Evolutionary conservation across 1,139 yeast genomes (phyloP), one percentile per base, ranked within the genome.

Genomic region (Yamadazyma diospyri): DNA sequence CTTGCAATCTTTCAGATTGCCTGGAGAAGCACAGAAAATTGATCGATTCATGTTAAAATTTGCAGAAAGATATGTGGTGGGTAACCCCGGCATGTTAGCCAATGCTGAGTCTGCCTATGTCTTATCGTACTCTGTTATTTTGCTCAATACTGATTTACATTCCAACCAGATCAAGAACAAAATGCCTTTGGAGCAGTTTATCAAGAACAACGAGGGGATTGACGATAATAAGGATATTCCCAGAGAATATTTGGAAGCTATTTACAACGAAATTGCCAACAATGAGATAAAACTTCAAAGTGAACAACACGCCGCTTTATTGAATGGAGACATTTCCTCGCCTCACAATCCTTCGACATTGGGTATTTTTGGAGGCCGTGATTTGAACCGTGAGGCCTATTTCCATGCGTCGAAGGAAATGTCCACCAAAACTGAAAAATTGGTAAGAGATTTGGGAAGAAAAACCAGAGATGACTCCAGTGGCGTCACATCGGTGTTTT

Each of bases 11-110:
- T 94, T 94, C 60, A 72, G 98, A 54, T 70, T 94, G 39, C 98
- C 99, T 0, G 99, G 99, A 29, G 99, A 94, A 61, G 89, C 97
- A 2, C 99, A 94, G 59, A 92, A 92, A 53, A 89, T 94, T 56
- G 98, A 94, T 66, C 72, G 99, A 48, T 87, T 81, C 52, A 87
- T 94, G 96, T 74, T 92, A 51, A 92, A 94, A 51, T 94, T 94
- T 65, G 98, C 98, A 3, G 96, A 88, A 55, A 71, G 95, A 46
- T 94, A 82, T 51, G 81, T 81, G 23, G 78, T 82, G 42, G 96
- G 94, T 36, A 94, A 92, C 51, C 96, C 97, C 5, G 68, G 69
- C 12, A 71, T 81, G 0, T 92, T 92, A 57, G 78, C 95, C 0
- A 86, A 87, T 51, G 96, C 97, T 2, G 97, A 88, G 51, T 81